Percentiles rank a stretch among this genome's conserved stretches.
phyloP scores from a whole-genome alignment of 495 filamentous ascomycete species.

The Terfezia boudieri region DNA sequence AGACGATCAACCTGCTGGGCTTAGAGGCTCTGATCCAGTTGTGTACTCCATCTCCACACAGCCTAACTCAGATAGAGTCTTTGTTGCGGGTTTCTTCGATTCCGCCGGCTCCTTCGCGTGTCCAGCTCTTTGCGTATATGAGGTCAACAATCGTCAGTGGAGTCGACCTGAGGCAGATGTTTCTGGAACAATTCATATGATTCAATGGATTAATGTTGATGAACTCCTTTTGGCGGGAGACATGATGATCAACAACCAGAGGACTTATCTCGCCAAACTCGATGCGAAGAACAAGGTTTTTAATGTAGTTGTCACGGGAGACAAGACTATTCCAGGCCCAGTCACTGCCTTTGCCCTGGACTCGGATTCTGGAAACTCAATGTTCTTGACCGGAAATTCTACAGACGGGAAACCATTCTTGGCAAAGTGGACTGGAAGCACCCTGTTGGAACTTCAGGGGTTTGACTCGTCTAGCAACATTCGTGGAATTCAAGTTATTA shows the following conservation, averaged over 20 bases:
- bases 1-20: constrained; percentile 17
- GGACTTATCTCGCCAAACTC: constrained; percentile 52
- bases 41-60: constrained; percentile 53
- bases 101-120: constrained; percentile 68
- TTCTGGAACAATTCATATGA: constrained; percentile 39
- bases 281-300: constrained; percentile 39
- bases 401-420: constrained; percentile 51
- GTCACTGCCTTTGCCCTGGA: constrained; percentile 42
- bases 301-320: constrained; percentile 36
- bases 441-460: constrained; percentile 30
- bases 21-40: constrained; percentile 28
- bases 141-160: constrained; percentile 47
- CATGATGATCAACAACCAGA: constrained; percentile 40
- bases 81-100: constrained; percentile 63
- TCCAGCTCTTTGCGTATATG: constrained; percentile 57
- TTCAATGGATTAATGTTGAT: constrained; percentile 51
- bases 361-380: constrained; percentile 40
- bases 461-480: constrained; percentile 45
- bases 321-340: constrained; percentile 47
- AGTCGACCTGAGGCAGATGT: constrained; percentile 44
- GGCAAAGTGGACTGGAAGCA: constrained; percentile 34
- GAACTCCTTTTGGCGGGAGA: constrained; percentile 56
- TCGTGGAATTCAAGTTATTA: constrained; percentile 58
- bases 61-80: constrained; percentile 48
- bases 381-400: constrained; percentile 58